Evolutionary conservation across 2,329 filamentous ascomycete genomes (phyloP), one percentile per base, ranked within the genome.

Genomic region (Colletotrichum agaves): DNA sequence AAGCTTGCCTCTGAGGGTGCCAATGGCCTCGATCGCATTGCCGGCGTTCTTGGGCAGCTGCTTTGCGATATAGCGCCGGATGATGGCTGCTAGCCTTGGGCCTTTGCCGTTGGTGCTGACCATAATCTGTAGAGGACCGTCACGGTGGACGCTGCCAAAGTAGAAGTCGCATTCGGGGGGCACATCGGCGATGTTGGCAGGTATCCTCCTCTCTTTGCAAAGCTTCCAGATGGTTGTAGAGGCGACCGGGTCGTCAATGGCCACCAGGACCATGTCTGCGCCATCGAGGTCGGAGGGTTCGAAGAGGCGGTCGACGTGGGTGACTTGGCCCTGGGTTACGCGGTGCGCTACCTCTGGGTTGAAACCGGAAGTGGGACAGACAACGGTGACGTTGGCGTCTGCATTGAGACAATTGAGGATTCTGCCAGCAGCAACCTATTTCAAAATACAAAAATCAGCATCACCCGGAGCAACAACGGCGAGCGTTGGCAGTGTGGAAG

Each of bases 81-180:
- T 92, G 53, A 94, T 90, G 72, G 93, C 95, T 10, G 96, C 96
- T 71, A 99, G 82, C 76, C 95, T 90, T 0, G 96, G 96, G 0
- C 96, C 96, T 77, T 97, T 98, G 59, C 96, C 96, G 78, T 98
- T 99, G 39, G 96, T 99, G 82, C 93, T 97, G 73, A 99, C 95
- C 96, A 99, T 99, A 75, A 99, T 91, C 83, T 99, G 96, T 69
- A 99, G 81, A 5, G 96, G 96, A 0, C 96, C 96, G 78, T 99
- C 96, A 57, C 96, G 91, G 80, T 99, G 93, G 43, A 98, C 91
- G 77, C 92, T 96, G 70, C 96, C 96, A 81, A 99, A 99, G 84
- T 98, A 99, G 77, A 99, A 99, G 76, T 99, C 96, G 80, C 96
- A 99, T 79, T 99, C 96, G 0, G 93, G 88, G 0, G 96, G 96